These are phyloP conservation scores for Neolecta irregularis DNA, from an alignment of 1,139 yeast species.

Conservation along the genomic window DNA sequence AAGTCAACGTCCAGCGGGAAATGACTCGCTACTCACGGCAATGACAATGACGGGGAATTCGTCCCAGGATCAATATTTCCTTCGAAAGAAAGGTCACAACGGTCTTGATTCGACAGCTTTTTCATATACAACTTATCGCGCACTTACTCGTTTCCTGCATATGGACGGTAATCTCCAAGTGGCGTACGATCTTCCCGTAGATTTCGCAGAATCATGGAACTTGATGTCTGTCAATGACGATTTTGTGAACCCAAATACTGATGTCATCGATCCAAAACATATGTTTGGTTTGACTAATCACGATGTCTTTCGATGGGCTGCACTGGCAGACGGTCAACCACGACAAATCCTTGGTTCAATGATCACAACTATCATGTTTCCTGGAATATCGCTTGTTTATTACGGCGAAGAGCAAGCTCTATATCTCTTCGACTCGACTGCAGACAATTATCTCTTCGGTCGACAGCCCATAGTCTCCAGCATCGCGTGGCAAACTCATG, in stretches of 20 bases:
- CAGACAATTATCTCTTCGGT: constrained; percentile 12
- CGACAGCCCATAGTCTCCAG: constrained; percentile 12
- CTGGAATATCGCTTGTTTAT: constrained; percentile 10
- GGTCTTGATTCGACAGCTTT: constrained; percentile 13
- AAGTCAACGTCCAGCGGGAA: constrained; percentile 13
- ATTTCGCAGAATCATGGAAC: constrained; percentile 11
- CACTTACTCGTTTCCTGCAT: constrained; percentile 9
- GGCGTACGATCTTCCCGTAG: constrained; percentile 7
- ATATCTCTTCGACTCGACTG: constrained; percentile 12
- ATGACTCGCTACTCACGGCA: constrained; percentile 2
- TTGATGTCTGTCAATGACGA: constrained; percentile 11
- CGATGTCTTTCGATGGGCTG: constrained; percentile 14
- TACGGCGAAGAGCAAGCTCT: constrained; percentile 14
- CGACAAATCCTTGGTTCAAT: constrained; percentile 9
- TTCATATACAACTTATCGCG: constrained; percentile 12
- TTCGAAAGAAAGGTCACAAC: constrained; percentile 4
- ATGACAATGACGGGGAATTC: constrained; percentile 7
- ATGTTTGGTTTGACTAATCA: constrained; percentile 13
- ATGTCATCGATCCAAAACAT: constrained; percentile 11
- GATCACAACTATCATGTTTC: constrained; percentile 10
- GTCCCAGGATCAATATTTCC: constrained; percentile 6
- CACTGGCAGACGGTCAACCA: constrained; percentile 9
- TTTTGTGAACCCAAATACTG: constrained; percentile 11
- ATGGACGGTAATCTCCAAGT: constrained; percentile 10
- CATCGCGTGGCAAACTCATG: constrained; percentile 12